Evolutionary conservation across 306 rosid species (phyloP), one percentile per base, ranked within the genome.

Genomic region (Cucurbita argyrosperma): DNA sequence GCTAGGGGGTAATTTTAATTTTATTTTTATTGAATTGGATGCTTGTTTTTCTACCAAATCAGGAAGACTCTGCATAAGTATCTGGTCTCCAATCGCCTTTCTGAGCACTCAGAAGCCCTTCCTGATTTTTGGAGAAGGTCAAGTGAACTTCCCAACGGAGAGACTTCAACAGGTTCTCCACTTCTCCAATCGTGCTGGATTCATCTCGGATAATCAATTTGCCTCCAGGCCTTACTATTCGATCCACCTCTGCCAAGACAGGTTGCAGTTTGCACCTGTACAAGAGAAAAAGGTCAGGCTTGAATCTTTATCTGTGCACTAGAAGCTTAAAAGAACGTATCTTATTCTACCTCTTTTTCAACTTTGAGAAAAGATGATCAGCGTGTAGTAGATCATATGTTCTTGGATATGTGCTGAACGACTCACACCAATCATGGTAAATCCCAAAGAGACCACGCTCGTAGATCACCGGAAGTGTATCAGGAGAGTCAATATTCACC

Each of bases 361-460:
- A 83, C 77, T 76, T 85, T 57, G 99, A 89, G 85, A 91, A 89
- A 45, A 95, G 97, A 75, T 78, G 87, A 84, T 95, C 96, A 46
- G 99, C 99, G 60, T 94, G 97, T 57, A 94, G 80, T 8, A 89
- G 81, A 81, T 95, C 99, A 79, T 88, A 95, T 69, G 84, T 74
- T 85, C 97, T 81, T 46, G 99, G 97, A 74, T 91, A 95, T 0
- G 97, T 89, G 87, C 96, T 91, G 75, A 91, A 91, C 71, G 97
- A 91, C 84, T 95, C 91, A 59, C 99, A 91, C 99, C 97, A 91
- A 9, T 95, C 97, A 73, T 95, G 97, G 80, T 91, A 94, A 71
- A 94, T 94, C 23, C 99, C 97, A 1, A 91, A 91, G 79, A 94
- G 96, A 57, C 99, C 97, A 0, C 96, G 89, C 81, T 91, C 99